Evolutionary conservation across 192 early-diverging fungal species (phyloP), one percentile per base, ranked within the genome.

Genomic region (Entomortierella chlamydospora): DNA sequence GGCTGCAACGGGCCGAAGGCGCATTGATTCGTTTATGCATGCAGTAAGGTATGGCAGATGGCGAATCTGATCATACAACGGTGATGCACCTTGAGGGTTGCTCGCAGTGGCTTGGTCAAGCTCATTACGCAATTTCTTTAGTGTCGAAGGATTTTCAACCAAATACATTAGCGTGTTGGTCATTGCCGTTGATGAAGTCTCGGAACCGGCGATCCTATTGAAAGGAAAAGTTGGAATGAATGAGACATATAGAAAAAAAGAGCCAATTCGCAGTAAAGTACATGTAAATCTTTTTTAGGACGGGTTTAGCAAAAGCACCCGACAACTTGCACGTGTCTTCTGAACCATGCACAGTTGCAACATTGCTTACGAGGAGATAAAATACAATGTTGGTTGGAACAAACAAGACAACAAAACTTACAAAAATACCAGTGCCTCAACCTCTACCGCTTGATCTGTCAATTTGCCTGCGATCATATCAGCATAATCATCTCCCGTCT

Each of bases 11-110:
- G 88, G 83, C 41, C 81, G 58, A 8, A 89, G 33, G n/a, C 87
- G 77, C 82, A 87, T 79, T 4, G 86, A 82, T 50, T 91, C 90
- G 18, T 88, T 67, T 58, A 89, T 83, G 11, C 88, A 83, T 9
- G 83, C 84, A 29, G 80, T 87, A 12, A 88, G 61, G 53, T 84
- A 85, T 9, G 86, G 76, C 10, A 89, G 53, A 45, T 81, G 57
- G 5, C 86, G 84, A n/a, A 87, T 29, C 34, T 85, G 67, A 28
- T 87, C 74, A 43, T 87, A 83, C 9, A 37, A 41, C 18, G 77
- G 82, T 28, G 79, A 22, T 11, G 56, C 54, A 7, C 49, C 74
- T 6, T 34, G 23, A 18, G 53, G 45, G 49, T 68, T 55, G 28
- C 52, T 73, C 17, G 51, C 30, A 6, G 72, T 79, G 3, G 65